Conservation (phyloP, 768 basidiomycete genomes). For the Boletus coccyginus region DNA sequence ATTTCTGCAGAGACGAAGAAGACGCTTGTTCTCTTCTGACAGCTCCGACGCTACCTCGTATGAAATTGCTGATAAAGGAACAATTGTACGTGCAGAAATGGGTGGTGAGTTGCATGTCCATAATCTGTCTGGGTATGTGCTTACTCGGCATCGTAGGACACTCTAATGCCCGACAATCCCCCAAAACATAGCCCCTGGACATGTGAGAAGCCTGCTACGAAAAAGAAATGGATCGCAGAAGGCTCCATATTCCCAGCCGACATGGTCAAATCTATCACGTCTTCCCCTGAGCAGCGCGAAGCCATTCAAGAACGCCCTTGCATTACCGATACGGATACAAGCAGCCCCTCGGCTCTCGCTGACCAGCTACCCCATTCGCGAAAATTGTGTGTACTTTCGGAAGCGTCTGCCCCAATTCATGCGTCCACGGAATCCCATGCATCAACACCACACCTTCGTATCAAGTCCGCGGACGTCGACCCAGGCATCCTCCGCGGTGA, state of each 20-base stretch:
- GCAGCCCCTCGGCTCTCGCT: not conserved
- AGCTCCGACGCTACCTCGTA: conserved; percentile 35
- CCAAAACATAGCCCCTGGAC: conserved; percentile 32
- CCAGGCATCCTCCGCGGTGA: conserved; percentile 5
- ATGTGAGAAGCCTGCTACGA: conserved; percentile 17
- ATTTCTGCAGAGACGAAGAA: conserved; percentile 20
- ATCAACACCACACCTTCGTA: not conserved
- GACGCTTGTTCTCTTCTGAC: conserved; percentile 18
- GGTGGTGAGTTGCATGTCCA: conserved; percentile 27
- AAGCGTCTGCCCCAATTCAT: not conserved
- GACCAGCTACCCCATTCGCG: conserved; percentile 1
- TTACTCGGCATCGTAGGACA: conserved; percentile 20
- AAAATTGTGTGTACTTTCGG: not conserved
- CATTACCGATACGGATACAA: not conserved
- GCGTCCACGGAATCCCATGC: not conserved
- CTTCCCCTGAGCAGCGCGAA: conserved; percentile 1
- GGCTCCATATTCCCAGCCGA: conserved; percentile 29
- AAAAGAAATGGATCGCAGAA: conserved; percentile 29
- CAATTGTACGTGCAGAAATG: conserved; percentile 33
- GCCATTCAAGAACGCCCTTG: not conserved
- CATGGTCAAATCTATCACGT: conserved; percentile 6
- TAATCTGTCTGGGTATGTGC: not conserved
- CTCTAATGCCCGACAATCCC: conserved; percentile 17
- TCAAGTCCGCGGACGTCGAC: conserved; percentile 10
- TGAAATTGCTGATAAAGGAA: conserved; percentile 35